A percentile compares a stretch with the other conserved stretches of the same genome.
phyloP scores from a whole-genome alignment of 2,329 filamentous ascomycete species.

The Zasmidium cellare region DNA sequence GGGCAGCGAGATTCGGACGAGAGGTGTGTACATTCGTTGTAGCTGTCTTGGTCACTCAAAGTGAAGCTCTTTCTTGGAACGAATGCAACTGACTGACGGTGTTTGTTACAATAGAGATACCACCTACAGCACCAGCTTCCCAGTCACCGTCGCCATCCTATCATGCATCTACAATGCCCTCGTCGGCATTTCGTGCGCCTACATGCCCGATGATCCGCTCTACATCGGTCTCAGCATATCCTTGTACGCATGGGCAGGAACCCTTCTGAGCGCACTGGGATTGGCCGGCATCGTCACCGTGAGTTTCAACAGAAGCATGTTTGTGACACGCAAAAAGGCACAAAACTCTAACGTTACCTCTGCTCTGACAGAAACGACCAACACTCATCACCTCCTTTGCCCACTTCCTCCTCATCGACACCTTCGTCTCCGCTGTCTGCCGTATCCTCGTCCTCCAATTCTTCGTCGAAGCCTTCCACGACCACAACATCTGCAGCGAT shows the following conservation, averaged over 20 bases:
- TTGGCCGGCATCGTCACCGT: conserved; percentile 26
- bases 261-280: conserved; percentile 25
- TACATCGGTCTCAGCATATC: conserved; percentile 27
- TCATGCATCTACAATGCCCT: conserved; percentile 27
- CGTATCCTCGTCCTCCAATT: conserved; percentile 25
- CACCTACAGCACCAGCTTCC: conserved; percentile 15
- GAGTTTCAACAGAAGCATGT: conserved; percentile 6
- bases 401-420: conserved; percentile 30
- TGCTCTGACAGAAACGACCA: conserved; percentile 18
- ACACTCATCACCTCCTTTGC: conserved; percentile 24
- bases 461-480: conserved; percentile 26
- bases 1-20: background rate
- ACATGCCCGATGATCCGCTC: conserved; percentile 30
- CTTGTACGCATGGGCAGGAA: conserved; percentile 30
- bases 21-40: background rate
- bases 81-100: background rate
- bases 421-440: conserved; percentile 25
- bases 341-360: background rate
- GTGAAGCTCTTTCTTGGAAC: too few species aligned
- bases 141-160: conserved; percentile 23
- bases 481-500: conserved; percentile 24
- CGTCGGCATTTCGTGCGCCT: conserved; percentile 25
- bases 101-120: background rate
- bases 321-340: background rate
- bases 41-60: too few species aligned